These are phyloP conservation scores for Globisporangium alternatum DNA, from an alignment of 352 stramenopile species.

Conservation along the genomic window DNA sequence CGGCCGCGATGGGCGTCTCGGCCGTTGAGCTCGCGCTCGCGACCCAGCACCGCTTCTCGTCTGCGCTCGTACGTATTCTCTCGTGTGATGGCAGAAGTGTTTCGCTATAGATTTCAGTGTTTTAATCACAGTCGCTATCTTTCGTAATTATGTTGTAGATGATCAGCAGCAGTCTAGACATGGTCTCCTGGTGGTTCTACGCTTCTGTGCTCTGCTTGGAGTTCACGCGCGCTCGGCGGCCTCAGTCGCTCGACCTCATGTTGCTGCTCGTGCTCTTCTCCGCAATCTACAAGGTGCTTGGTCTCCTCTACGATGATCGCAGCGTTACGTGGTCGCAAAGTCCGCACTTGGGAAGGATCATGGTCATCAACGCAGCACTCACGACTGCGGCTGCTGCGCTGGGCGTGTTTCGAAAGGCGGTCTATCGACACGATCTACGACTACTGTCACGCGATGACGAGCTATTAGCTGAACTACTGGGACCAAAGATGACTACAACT, in stretches of 20 bases:
- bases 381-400: conserved; percentile 3
- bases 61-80: conserved; percentile 28
- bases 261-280: conserved; percentile 19
- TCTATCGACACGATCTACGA: not conserved
- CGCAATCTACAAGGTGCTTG: conserved; percentile 16
- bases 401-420: conserved; percentile 16
- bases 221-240: conserved; percentile 1
- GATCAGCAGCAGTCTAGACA: conserved; percentile 15
- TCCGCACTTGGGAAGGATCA: not conserved
- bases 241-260: not conserved
- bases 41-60: conserved; percentile 25
- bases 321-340: not conserved
- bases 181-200: conserved; percentile 20
- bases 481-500: not conserved
- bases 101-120: not conserved
- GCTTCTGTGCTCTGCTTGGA: conserved; percentile 17
- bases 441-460: not conserved
- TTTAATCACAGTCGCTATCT: not conserved
- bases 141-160: conserved; percentile 7
- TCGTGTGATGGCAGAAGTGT: not conserved
- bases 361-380: not conserved
- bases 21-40: conserved; percentile 24
- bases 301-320: not conserved
- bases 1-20: conserved; percentile 22
- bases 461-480: not conserved